Evolutionary conservation across 1,284 basidiomycete genomes (phyloP).

Genomic region (Bjerkandera adusta): DNA sequence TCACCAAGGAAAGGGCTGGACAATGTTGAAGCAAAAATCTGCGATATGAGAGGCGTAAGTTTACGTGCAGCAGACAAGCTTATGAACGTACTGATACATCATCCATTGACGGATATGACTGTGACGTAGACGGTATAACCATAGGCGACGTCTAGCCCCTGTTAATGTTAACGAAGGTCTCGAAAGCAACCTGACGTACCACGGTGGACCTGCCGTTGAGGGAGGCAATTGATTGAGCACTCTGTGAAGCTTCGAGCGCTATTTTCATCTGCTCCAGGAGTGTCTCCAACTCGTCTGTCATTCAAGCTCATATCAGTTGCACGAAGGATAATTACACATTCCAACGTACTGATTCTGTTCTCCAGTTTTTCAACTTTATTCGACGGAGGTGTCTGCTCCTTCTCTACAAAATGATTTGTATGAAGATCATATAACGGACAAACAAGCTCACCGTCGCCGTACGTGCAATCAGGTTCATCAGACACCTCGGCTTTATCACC

Average conservation of each 20-base stretch:
- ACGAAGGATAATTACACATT: background rate
- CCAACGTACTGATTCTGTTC: constrained; percentile 9
- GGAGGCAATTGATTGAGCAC: background rate
- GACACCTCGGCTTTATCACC: constrained; percentile 5
- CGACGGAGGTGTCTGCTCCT: constrained; percentile 4
- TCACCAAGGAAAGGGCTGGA: too few relatives aligned
- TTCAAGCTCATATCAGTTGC: background rate
- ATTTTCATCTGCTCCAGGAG: constrained; percentile 13
- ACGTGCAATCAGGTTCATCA: constrained; percentile 12
- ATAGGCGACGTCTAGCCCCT: background rate
- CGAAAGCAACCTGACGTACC: background rate
- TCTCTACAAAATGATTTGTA: background rate
- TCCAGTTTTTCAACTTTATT: constrained; percentile 13
- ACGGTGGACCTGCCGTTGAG: background rate
- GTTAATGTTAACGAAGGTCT: background rate
- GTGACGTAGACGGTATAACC: background rate
- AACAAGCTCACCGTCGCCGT: constrained; percentile 11
- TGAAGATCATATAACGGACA: background rate
- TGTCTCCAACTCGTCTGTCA: constrained; percentile 11
- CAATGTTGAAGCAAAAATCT: too few relatives aligned
- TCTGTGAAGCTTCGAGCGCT: constrained; percentile 5
- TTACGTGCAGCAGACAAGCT: background rate
- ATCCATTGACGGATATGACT: background rate
- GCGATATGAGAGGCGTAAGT: too few relatives aligned
- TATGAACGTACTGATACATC: background rate